A percentile compares a stretch with the other conserved stretches of the same genome.
Evolutionary conservation across 164 flowering plant genomes (phyloP).

Genomic region (Kalanchoe fedtschenkoi): DNA sequence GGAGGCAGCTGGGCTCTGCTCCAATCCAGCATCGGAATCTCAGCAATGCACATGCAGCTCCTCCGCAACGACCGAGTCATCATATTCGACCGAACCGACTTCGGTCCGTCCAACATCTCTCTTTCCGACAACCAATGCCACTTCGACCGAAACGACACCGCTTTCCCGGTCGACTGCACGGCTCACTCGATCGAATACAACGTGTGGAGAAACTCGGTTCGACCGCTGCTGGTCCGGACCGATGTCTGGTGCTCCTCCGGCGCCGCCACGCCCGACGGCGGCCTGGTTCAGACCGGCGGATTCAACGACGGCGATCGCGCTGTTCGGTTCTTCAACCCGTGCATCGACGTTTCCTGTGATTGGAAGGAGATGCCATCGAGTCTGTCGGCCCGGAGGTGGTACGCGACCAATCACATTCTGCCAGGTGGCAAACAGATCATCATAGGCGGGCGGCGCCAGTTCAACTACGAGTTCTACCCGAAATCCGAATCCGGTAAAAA

Average conservation of each 20-base stretch:
- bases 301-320: constrained; percentile 17
- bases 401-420: constrained; percentile 40
- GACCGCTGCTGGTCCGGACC: constrained; percentile 27
- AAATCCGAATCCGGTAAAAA: constrained; percentile 14
- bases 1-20: constrained; percentile 20
- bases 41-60: constrained; percentile 31
- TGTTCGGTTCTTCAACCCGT: constrained; percentile 27
- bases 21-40: constrained; percentile 17
- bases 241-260: constrained; percentile 62
- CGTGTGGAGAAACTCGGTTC: constrained; percentile 7
- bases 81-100: constrained; percentile 26
- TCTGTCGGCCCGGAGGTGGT: background rate
- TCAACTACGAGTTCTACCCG: constrained; percentile 71
- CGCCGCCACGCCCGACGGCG: constrained; percentile 25
- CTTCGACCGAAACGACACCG: too few relatives aligned
- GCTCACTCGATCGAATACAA: constrained; percentile 41
- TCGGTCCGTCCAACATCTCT: constrained; percentile 33
- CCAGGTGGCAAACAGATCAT: constrained; percentile 55
- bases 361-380: constrained; percentile 2
- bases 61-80: constrained; percentile 23
- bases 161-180: constrained; percentile 24
- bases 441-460: constrained; percentile 59
- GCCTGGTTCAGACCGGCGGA: constrained; percentile 33
- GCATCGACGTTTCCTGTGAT: constrained; percentile 6
- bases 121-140: too few relatives aligned